Evolutionary conservation across 345 rosid species (phyloP), one percentile per base, ranked within the genome.

Genomic region (Luvunga scandens): DNA sequence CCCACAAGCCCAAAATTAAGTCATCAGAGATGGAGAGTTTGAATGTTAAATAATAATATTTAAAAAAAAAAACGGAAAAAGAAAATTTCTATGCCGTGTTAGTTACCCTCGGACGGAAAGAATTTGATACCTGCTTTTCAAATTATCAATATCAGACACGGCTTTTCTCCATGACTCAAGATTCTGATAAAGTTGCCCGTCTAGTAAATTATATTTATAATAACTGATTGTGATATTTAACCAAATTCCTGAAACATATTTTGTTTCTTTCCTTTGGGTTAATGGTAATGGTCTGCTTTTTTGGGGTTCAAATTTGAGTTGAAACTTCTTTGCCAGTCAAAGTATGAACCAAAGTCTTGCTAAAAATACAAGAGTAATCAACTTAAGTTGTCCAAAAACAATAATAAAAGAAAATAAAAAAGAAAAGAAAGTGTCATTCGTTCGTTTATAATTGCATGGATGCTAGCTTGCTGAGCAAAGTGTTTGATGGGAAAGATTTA

Each of bases 241-340:
- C 79, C 79, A 67, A 80, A 79, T 72, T 76, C 74, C 48, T 25
- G 30, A 18, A 39, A 61, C 21, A 72, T 73, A 25, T 61, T 38
- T 5, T 64, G 38, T 66, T 22, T 30, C 28, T 59, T 36, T 27
- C 34, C 57, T 57, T 28, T 9, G n/a, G 57, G 31, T 22, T 39
- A 61, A 60, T 77, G 21, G 33, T 39, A 61, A 60, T 77, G 21
- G 33, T 56, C 19, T 50, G 2, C 30, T 60, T 3, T 18, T 18
- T 39, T 61, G 9, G 38, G 68, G 36, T 38, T 45, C 18, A 24
- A 21, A 62, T 74, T 62, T 45, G 2, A 53, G 16, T 50, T 22
- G 60, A 42, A 65, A 22, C 22, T 65, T 31, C 28, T 50, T 28
- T n/a, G n/a, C 42, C 56, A 22, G 66, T 76, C 65, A 66, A 76